A percentile compares a stretch with the other conserved stretches of the same genome.
Evolutionary conservation across 2,329 filamentous ascomycete genomes (phyloP).

Genomic region (Coniochaeta ligniaria): DNA sequence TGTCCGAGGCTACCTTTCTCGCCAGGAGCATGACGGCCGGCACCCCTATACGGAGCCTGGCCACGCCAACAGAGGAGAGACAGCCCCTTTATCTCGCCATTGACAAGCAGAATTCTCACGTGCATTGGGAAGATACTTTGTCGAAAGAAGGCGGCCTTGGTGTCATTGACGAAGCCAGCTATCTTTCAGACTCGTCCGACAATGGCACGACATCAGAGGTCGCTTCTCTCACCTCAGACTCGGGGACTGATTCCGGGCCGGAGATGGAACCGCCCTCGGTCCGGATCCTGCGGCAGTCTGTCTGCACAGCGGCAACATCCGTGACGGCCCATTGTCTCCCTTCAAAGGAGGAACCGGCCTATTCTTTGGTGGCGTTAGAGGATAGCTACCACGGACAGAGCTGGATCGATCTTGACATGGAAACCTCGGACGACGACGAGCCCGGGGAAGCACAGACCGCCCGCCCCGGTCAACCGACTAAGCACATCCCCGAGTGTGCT

Average conservation of each 20-base stretch:
- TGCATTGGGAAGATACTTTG: background rate
- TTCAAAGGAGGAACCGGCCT: background rate
- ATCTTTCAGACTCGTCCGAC: background rate
- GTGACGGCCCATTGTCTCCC: conserved; percentile 14
- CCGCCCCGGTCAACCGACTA: background rate
- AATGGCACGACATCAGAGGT: background rate
- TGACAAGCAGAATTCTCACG: background rate
- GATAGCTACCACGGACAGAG: background rate
- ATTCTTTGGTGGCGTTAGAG: background rate
- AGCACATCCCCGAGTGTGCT: background rate
- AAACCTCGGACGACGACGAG: background rate
- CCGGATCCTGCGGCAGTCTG: conserved; percentile 26
- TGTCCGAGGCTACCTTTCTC: conserved; percentile 38
- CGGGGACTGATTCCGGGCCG: conserved; percentile 27
- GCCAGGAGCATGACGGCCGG: conserved; percentile 47
- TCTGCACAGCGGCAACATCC: conserved; percentile 32
- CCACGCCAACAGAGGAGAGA: conserved; percentile 11
- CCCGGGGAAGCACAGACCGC: background rate
- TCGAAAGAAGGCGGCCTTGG: background rate
- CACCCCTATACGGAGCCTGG: conserved; percentile 30
- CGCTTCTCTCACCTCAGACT: conserved; percentile 12
- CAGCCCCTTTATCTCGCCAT: background rate
- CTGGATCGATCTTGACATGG: background rate
- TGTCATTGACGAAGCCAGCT: background rate
- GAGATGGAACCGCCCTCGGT: conserved; percentile 24